Base-by-base conservation (phyloP, 306 rosid genomes). In the barrel medic (Medicago truncatula) region DNA sequence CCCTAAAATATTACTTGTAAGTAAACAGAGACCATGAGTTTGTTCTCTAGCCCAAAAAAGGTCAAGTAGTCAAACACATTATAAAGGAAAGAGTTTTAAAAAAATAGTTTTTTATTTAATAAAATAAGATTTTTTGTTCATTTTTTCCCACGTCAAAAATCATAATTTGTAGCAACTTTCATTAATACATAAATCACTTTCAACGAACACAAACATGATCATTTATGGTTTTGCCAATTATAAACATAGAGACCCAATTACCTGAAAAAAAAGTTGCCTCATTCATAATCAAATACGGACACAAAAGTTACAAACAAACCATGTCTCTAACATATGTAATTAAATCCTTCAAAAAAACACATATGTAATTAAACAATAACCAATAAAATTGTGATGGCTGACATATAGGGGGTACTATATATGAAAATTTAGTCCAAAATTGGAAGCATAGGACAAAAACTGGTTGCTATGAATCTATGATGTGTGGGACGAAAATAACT, bases 381-480 rank as follows among this genome's bases (percentile, higher is more conserved):
- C 16, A 23, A 21, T 58, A 36, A 74, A 41, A 23, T 6, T 12
- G 38, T 68, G 60, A 78, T 66, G 70, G n/a, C n/a, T 46, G 52
- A 46, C 52, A 46, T 28, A 68, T 21, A 61, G 56, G 12, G 28
- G 0, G 23, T 57, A 74, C 70, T 34, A n/a, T 0, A 28, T 36
- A 21, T 0, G 23, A 71, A 77, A 57, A 46, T 34, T 63, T 58
- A 58, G 7, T 34, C 64, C 77, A 41, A 57, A 39, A 44, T 39
- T 70, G 76, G 79, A 74, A 74, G 67, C 64, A 78, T 21, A 78
- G 68, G 81, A 83, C 78, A 61, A 61, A 7, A 60, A 73, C 2
- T 9, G 2, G 54, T 41, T 21, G 80, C 12, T 56, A n/a, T n/a
- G n/a, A n/a, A n/a, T n/a, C 23, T 23, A 69, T 43, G 5, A 14